Evolutionary conservation across 2,329 filamentous ascomycete species (phyloP).

Genomic region (Nectriaceae sp.): DNA sequence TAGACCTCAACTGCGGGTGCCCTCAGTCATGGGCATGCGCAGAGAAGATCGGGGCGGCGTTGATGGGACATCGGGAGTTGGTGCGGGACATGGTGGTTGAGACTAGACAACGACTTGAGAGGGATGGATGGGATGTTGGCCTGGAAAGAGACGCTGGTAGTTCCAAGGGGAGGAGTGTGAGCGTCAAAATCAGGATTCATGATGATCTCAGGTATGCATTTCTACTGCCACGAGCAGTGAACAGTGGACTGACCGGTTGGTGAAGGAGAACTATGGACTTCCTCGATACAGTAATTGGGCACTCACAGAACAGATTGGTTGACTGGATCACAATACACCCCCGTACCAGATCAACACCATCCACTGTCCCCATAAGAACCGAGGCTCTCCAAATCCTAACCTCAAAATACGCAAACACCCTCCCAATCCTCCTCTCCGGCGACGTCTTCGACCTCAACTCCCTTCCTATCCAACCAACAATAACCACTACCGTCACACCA

Average conservation of each 20-base stretch:
- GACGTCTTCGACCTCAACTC: constrained; percentile 63
- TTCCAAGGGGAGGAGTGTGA: constrained; percentile 57
- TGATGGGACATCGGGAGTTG: constrained; percentile 65
- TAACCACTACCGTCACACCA: constrained; percentile 23
- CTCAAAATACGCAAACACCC: constrained; percentile 50
- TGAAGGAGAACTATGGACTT: constrained; percentile 59
- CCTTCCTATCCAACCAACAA: constrained; percentile 44
- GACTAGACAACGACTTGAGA: constrained; percentile 52
- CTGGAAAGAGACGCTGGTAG: constrained; percentile 44
- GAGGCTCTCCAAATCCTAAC: constrained; percentile 61
- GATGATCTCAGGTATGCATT: constrained; percentile 55
- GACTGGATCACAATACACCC: constrained; percentile 74
- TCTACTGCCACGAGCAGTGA: neutral
- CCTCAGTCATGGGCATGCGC: constrained; percentile 74
- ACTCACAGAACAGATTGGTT: constrained; percentile 51
- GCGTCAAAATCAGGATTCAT: constrained; percentile 71
- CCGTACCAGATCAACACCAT: constrained; percentile 62
- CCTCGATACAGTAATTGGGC: constrained; percentile 61
- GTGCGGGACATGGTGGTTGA: constrained; percentile 67
- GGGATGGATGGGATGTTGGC: constrained; percentile 55
- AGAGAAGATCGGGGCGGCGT: constrained; percentile 66
- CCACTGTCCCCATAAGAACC: constrained; percentile 60
- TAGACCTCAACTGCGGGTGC: constrained; percentile 74
- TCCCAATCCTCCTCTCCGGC: constrained; percentile 69
- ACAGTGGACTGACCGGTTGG: neutral